Base-by-base conservation (phyloP, 345 rosid species). In the Aegle marmelos region DNA sequence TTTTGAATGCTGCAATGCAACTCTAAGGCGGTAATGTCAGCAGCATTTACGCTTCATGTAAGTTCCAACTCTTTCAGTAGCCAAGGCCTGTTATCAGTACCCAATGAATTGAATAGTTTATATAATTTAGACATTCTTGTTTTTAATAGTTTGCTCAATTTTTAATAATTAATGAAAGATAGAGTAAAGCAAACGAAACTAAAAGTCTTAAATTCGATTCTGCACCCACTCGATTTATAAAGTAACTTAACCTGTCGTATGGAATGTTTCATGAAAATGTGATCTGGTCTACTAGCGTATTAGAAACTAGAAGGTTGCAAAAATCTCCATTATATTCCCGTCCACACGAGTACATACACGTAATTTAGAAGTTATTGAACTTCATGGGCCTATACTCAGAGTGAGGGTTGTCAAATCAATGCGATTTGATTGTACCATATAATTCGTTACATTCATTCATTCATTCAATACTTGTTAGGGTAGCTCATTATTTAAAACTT, bases 11-110 rank as follows among this genome's bases (percentile, higher is more conserved):
- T 45, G 41, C 54, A 28, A 31, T 27, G 16, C 21, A n/a, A 27
- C 65, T 30, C 64, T 68, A 54, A 45, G 50, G 21, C 72, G 65
- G 57, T 48, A 76, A 56, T 78, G 75, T 75, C 82, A 79, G 85
- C 85, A 67, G 36, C 39, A 11, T 56, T 76, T 79, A 60, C 63
- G 80, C 67, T 41, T 34, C 80, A 76, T 72, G 69, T 77, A 76
- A 66, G 68, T 67, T 56, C 53, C 9, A 21, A 76, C 76, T 80
- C 50, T 81, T 72, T 53, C 76, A 27, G 33, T 22, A 48, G 72
- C 79, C 79, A 53, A 80, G 70, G 57, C 1, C 33, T 61, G 74
- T 60, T 45, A 39, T 41, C 69, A 30, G n/a, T 69, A 58, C 59
- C 41, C 75, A 37, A 54, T 66, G 45, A 59, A 25, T 59, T 41